Percentiles rank a stretch among this genome's conserved stretches.
Conservation (phyloP, 345 rosid species). For the Eucalyptus tenuipes region DNA sequence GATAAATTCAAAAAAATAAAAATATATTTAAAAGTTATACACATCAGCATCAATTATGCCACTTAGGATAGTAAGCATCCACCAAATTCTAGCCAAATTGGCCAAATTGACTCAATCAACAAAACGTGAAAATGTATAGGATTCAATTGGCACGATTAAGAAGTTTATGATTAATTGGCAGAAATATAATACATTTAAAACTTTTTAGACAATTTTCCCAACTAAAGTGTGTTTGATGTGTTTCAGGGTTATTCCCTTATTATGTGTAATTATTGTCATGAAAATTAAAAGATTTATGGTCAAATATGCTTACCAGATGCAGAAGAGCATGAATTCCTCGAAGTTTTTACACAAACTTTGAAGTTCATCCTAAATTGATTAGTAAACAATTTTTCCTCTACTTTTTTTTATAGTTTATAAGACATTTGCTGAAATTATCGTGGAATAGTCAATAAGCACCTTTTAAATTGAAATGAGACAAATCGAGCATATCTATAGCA, state of each 20-base stretch:
- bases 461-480: not conserved
- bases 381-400: not conserved
- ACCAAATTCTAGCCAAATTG: not conserved
- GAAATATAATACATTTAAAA: no score
- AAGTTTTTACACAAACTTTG: not conserved
- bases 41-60: no score
- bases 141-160: no score
- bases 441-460: not conserved
- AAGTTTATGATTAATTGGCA: no score
- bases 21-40: accelerated
- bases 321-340: not conserved
- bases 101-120: no score
- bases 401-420: not conserved
- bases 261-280: not conserved
- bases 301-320: not conserved
- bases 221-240: no score
- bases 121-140: no score
- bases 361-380: not conserved
- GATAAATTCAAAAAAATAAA: no score
- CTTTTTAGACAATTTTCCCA: no score
- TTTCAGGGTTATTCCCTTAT: not conserved
- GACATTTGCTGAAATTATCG: not conserved
- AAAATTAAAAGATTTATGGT: not conserved
- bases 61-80: accelerated
- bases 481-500: not conserved